Evolutionary conservation across 352 stramenopile genomes (phyloP).

Genomic region (Thraustotheca clavata): DNA sequence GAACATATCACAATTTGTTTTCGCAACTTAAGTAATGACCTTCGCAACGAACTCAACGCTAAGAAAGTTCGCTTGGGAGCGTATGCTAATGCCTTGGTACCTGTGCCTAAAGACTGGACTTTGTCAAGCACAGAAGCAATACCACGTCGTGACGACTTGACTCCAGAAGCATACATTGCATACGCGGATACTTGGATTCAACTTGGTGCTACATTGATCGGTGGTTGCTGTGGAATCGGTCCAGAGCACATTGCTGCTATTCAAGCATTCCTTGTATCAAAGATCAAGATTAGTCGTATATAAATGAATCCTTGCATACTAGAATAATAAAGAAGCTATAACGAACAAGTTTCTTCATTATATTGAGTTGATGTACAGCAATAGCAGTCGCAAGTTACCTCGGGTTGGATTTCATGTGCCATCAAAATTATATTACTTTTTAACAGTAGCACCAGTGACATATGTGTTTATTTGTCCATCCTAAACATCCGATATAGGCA

Average conservation of each 20-base stretch:
- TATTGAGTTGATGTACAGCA: no score
- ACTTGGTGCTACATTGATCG: constrained; percentile 59
- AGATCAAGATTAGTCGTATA: no score
- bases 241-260: constrained; percentile 73
- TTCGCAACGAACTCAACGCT: constrained; percentile 22
- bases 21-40: constrained; percentile 32
- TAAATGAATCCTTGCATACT: no score
- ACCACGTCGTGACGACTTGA: constrained; percentile 76
- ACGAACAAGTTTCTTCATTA: no score
- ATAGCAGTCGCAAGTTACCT: no score
- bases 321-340: no score
- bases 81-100: constrained; percentile 84
- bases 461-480: no score
- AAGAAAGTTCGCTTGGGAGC: constrained; percentile 46
- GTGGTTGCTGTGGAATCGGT: constrained; percentile 86
- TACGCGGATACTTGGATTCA: constrained; percentile 69
- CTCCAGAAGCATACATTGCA: constrained; percentile 45
- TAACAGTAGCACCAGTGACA: no score
- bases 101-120: constrained; percentile 62
- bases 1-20: constrained; percentile 80
- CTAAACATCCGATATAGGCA: no score
- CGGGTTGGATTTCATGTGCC: no score
- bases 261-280: constrained; percentile 30
- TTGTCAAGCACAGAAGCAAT: constrained; percentile 54
- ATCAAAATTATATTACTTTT: no score